These are phyloP conservation scores for Fusarium bulbicola DNA, from an alignment of 2,329 filamentous ascomycete species.

Conservation along the genomic window DNA sequence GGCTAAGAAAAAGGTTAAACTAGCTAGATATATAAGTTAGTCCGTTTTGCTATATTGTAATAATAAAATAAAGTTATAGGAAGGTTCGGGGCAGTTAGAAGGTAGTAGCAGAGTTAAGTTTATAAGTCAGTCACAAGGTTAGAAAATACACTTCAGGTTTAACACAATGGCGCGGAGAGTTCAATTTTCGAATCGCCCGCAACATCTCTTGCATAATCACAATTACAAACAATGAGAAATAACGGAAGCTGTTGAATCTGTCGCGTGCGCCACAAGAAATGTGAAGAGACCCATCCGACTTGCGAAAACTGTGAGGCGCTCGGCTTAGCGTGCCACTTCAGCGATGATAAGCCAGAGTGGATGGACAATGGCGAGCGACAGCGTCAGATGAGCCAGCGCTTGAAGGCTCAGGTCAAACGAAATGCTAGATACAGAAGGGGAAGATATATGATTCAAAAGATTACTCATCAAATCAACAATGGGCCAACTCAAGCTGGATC, in stretches of 20 bases:
- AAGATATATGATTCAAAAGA: conserved; percentile 22
- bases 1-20: too few relatives aligned
- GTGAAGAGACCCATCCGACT: neutral
- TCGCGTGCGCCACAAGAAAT: conserved; percentile 24
- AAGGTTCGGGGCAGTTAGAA: too few relatives aligned
- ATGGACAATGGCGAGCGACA: conserved; percentile 51
- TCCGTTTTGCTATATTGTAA: too few relatives aligned
- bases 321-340: conserved; percentile 59
- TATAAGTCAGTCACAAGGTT: too few relatives aligned
- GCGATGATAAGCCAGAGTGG: conserved; percentile 56
- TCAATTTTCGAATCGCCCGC: too few relatives aligned
- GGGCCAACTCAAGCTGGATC: neutral
- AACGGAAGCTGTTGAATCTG: conserved; percentile 22
- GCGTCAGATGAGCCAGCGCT: conserved; percentile 34
- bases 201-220: neutral
- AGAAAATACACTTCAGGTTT: too few relatives aligned
- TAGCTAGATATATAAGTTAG: too few relatives aligned
- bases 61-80: too few relatives aligned
- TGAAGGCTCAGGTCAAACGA: conserved; percentile 40
- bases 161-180: too few relatives aligned
- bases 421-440: conserved; percentile 45
- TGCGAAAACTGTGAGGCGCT: conserved; percentile 51
- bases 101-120: too few relatives aligned
- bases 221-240: neutral
- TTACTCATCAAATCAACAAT: neutral